These are phyloP conservation scores for Tuber indicum DNA, from an alignment of 495 filamentous ascomycete species.

Conservation along the genomic window DNA sequence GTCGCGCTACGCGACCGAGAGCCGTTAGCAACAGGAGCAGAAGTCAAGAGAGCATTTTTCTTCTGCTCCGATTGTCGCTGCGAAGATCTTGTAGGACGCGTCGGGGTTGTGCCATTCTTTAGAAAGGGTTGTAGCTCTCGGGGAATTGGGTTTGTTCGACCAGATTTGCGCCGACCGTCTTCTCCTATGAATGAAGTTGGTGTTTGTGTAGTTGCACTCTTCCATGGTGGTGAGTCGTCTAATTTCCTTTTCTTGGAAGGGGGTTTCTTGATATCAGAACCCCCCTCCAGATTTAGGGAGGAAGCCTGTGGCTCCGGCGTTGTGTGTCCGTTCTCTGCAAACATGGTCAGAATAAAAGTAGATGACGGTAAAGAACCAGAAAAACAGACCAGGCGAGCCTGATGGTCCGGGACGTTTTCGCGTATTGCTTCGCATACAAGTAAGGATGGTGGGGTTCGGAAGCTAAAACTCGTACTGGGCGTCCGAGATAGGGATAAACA, in stretches of 20 bases:
- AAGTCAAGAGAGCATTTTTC: conserved; percentile 20
- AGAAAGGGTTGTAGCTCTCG: conserved; percentile 60
- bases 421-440: conserved; percentile 40
- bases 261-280: conserved; percentile 45
- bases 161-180: conserved; percentile 79
- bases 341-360: conserved; percentile 17
- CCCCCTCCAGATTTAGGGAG: conserved; percentile 9
- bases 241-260: conserved; percentile 61
- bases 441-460: conserved; percentile 12
- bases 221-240: conserved; percentile 82
- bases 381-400: conserved; percentile 27
- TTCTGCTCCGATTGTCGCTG: conserved; percentile 32
- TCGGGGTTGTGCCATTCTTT: conserved; percentile 48
- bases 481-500: conserved; percentile 33
- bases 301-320: conserved; percentile 22
- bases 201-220: conserved; percentile 75
- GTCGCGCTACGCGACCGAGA: conserved; percentile 33
- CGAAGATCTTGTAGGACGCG: conserved; percentile 50
- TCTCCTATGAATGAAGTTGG: conserved; percentile 75
- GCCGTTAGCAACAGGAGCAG: conserved; percentile 7
- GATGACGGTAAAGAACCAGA: conserved; percentile 9
- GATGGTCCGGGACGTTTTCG: conserved; percentile 40
- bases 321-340: conserved; percentile 25
- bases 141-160: conserved; percentile 69
- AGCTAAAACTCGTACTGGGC: conserved; percentile 39